Conservation (phyloP, 108 stramenopile genomes). For the Mediolabrus comicus region DNA sequence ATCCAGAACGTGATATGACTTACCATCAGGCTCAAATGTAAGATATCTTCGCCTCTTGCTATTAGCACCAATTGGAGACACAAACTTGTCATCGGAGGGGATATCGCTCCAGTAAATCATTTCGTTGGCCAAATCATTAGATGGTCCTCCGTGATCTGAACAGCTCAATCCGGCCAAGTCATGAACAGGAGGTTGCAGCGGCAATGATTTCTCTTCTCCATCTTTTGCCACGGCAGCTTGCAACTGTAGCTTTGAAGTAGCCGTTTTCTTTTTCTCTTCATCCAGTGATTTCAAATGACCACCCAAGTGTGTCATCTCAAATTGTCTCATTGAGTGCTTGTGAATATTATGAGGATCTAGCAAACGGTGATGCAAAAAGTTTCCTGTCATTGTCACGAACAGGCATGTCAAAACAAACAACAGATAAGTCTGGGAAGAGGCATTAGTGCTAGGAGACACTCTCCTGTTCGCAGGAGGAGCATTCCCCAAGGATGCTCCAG, state of each 20-base stretch:
- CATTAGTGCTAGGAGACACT: slow-evolving; percentile 20
- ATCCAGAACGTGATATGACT: neutral
- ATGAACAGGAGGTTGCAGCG: slow-evolving; percentile 16
- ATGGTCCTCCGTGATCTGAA: slow-evolving; percentile 46
- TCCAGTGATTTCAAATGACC: neutral
- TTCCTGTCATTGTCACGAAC: slow-evolving; percentile 32
- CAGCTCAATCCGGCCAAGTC: slow-evolving; percentile 49
- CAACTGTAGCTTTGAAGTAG: neutral
- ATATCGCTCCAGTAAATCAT: slow-evolving; percentile 90
- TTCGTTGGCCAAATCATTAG: slow-evolving; percentile 48
- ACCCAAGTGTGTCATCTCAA: neutral
- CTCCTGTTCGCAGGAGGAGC: neutral
- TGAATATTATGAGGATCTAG: slow-evolving; percentile 40
- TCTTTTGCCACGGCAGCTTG: neutral
- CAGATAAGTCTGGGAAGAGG: slow-evolving; percentile 35
- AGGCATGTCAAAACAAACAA: slow-evolving; percentile 35
- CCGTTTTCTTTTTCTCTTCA: neutral
- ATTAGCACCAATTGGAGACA: slow-evolving; percentile 54
- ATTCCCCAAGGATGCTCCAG: no score
- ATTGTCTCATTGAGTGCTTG: slow-evolving; percentile 19
- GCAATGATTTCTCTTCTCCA: neutral
- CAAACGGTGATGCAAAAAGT: slow-evolving; percentile 40
- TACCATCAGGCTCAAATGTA: slow-evolving; percentile 58
- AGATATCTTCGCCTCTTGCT: slow-evolving; percentile 34
- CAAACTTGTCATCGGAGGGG: slow-evolving; percentile 56